phyloP scores from a whole-genome alignment of 78 protist species.

The slime mould (Dictyostelium discoideum) region DNA sequence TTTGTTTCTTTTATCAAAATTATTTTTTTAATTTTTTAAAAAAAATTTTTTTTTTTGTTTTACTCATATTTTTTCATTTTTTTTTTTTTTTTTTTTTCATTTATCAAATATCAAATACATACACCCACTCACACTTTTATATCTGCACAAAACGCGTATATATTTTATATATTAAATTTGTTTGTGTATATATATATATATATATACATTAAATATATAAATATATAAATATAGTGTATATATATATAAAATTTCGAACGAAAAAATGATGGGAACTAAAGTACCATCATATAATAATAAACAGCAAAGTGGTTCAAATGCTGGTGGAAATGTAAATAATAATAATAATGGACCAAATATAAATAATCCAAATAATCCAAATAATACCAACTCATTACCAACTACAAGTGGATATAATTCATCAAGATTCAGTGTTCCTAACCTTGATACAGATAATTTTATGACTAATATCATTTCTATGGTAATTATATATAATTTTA shows the following conservation, averaged over 20 bases:
- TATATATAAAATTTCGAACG: neutral
- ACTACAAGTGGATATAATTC: neutral
- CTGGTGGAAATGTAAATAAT: neutral
- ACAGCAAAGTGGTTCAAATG: neutral
- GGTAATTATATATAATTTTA: neutral
- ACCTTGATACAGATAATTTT: neutral
- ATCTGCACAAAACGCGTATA: neutral
- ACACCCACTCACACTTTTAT: neutral
- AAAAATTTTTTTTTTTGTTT: neutral
- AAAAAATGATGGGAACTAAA: conserved; percentile 5
- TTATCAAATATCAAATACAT: neutral
- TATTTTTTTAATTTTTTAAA: neutral
- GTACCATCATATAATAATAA: neutral
- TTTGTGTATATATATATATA: neutral
- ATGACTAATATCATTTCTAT: conserved; percentile 14
- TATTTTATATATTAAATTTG: neutral
- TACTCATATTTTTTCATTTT: neutral
- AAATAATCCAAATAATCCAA: neutral
- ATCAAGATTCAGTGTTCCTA: neutral
- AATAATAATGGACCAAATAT: neutral
- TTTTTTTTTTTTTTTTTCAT: neutral
- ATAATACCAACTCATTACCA: neutral
- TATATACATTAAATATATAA: neutral
- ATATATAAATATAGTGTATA: neutral
- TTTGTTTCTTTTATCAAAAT: neutral